Percentiles rank a stretch among this genome's conserved stretches.
Evolutionary conservation across 2,329 filamentous ascomycete genomes (phyloP).

Genomic region (Blumeria hordei): DNA sequence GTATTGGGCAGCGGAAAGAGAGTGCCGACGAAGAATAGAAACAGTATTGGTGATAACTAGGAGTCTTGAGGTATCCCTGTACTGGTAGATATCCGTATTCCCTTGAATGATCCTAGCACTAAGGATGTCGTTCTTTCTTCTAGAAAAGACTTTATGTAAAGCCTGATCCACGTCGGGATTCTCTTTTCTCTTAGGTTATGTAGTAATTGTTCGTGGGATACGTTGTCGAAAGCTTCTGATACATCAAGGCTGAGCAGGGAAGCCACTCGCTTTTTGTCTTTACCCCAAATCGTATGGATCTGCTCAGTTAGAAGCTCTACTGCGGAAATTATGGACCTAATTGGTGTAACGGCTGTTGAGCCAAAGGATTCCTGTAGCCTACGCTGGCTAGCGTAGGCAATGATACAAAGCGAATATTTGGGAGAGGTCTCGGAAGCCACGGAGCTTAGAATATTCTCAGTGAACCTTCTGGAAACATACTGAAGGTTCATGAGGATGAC

Average conservation of each 20-base stretch:
- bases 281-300: neutral
- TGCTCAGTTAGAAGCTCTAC: neutral
- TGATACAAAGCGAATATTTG: too few relatives aligned
- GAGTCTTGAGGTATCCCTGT: too few relatives aligned
- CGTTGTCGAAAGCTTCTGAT: neutral
- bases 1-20: neutral
- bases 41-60: neutral
- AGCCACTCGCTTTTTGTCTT: neutral
- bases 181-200: too few relatives aligned
- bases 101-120: neutral
- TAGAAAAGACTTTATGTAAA: neutral
- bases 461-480: too few relatives aligned
- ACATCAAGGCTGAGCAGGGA: neutral
- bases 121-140: neutral
- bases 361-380: too few relatives aligned
- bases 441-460: too few relatives aligned
- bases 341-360: too few relatives aligned
- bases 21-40: neutral
- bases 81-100: neutral
- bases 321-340: neutral
- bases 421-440: too few relatives aligned
- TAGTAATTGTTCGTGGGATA: neutral
- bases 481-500: too few relatives aligned
- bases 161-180: neutral
- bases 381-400: too few relatives aligned